Evolutionary conservation across 73 alveolate genomes (phyloP), one percentile per base, ranked within the genome.

Genomic region (Tetrahymena elliotti): DNA sequence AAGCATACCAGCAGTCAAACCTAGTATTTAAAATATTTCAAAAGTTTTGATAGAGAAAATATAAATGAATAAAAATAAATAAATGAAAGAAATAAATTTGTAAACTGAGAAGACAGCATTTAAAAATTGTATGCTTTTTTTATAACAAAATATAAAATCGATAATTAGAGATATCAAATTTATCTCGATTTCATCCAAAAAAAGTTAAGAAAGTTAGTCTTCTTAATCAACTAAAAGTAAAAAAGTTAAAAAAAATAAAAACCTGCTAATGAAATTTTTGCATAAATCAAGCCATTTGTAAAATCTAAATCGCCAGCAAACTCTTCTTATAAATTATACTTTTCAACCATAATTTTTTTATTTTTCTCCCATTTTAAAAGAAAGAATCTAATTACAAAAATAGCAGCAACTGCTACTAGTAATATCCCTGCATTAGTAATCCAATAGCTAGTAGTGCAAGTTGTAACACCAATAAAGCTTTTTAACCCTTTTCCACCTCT

Each of bases 1-100:
- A 37, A 83, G 47, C 11, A 82, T 53, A 31, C 96, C 96, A 33
- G 96, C 96, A 38, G 53, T 11, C 35, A 94, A 94, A 24, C 96
- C 96, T 38, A 83, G 8, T 1, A 35, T 22, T 53, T 33, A 94
- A n/a, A 83, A 16, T 1, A 35, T 22, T 53, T 33, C 82, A n/a
- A 94, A 39, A n/a, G 38, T n/a, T 24, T 53, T 93, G 34, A 38
- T 38, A 38, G 15, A 38, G 10, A 38, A 7, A 38, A 38, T 38
- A n/a, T n/a, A n/a, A n/a, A n/a, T n/a, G n/a, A n/a, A n/a, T n/a
- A n/a, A n/a, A n/a, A n/a, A n/a, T n/a, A n/a, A n/a, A n/a, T n/a
- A n/a, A n/a, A n/a, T n/a, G n/a, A n/a, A n/a, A n/a, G n/a, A n/a
- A n/a, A n/a, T n/a, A n/a, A n/a, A n/a, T n/a, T n/a, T n/a, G n/a